These are phyloP conservation scores for Metroxylon sagu DNA, from an alignment of 176 grass and related monocot genomes.

Conservation along the genomic window DNA sequence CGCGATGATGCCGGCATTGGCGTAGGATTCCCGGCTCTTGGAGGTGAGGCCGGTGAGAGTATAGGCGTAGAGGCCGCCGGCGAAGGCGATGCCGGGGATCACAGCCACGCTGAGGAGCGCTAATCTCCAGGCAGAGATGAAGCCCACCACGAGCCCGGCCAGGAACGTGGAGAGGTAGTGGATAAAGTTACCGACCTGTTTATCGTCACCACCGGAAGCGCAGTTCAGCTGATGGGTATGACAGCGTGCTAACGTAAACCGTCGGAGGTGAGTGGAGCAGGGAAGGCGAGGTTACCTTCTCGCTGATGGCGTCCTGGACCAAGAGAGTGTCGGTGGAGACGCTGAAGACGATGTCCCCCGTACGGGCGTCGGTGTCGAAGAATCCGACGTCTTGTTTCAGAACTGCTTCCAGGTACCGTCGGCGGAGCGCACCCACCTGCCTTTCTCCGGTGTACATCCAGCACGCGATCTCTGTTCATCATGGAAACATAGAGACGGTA, in stretches of 20 bases:
- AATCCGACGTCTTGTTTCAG: slow-evolving; percentile 93
- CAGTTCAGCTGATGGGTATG: too few relatives aligned
- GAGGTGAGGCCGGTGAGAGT: slow-evolving; percentile 91
- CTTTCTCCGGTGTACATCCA: slow-evolving; percentile 99
- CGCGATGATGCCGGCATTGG: slow-evolving; percentile 85
- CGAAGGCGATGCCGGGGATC: slow-evolving; percentile 90
- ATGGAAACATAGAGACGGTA: neutral
- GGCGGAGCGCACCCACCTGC: slow-evolving; percentile 70
- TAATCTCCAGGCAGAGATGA: slow-evolving; percentile 77
- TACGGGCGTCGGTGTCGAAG: slow-evolving; percentile 95
- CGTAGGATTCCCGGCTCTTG: slow-evolving; percentile 88
- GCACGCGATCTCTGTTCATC: slow-evolving; percentile 71
- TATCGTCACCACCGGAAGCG: too few relatives aligned
- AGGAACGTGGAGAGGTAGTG: slow-evolving; percentile 93
- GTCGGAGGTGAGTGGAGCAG: too few relatives aligned
- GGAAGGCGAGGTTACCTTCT: slow-evolving; percentile 35
- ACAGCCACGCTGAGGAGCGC: slow-evolving; percentile 92
- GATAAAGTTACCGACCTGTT: slow-evolving; percentile 81
- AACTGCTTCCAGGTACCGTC: slow-evolving; percentile 78
- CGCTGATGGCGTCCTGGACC: slow-evolving; percentile 92
- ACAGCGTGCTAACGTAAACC: too few relatives aligned
- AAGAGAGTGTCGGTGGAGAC: slow-evolving; percentile 91
- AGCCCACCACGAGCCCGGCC: slow-evolving; percentile 78
- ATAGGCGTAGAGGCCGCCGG: slow-evolving; percentile 97
- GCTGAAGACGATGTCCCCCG: slow-evolving; percentile 88